These are phyloP conservation scores for Coniochaeta pulveracea DNA, from an alignment of 2,329 filamentous ascomycete genomes.

Conservation along the genomic window DNA sequence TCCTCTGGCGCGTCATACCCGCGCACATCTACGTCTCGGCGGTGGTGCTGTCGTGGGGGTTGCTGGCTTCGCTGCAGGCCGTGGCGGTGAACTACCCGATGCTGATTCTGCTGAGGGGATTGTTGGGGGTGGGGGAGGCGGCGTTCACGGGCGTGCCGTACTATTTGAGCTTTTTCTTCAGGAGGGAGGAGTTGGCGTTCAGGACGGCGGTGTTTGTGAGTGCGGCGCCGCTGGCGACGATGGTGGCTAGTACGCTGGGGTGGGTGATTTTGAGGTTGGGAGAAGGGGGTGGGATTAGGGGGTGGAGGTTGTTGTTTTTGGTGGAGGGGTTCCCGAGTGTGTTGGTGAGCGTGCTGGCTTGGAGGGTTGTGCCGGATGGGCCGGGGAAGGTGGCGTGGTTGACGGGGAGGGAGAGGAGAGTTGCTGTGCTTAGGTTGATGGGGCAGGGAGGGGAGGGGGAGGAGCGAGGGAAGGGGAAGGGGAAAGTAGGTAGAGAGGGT, in stretches of 20 bases:
- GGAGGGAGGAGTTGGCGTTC: constrained; percentile 64
- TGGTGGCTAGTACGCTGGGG: constrained; percentile 69
- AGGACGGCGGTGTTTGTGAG: constrained; percentile 81
- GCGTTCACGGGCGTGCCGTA: constrained; percentile 54
- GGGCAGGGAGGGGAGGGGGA: constrained; percentile 22
- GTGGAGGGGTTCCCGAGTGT: constrained; percentile 79
- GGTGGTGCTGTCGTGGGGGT: constrained; percentile 69
- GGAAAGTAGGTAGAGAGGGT: constrained; percentile 4
- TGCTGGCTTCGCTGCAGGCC: constrained; percentile 64
- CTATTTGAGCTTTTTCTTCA: constrained; percentile 55
- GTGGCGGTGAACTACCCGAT: constrained; percentile 51
- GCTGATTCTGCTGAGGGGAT: constrained; percentile 40
- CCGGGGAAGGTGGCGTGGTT: constrained; percentile 57
- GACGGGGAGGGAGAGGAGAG: constrained; percentile 49
- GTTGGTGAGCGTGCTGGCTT: constrained; percentile 62
- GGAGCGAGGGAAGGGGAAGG: constrained; percentile 11
- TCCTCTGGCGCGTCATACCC: constrained; percentile 49
- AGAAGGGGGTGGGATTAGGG: constrained; percentile 54
- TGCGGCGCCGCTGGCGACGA: constrained; percentile 70
- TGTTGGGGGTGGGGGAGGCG: constrained; percentile 54
- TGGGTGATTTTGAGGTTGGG: constrained; percentile 66
- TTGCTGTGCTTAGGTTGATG: constrained; percentile 61
- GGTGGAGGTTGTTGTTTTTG: constrained; percentile 79
- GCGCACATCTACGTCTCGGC: constrained; percentile 46
- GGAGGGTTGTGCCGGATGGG: constrained; percentile 64